Base-by-base conservation (phyloP, 495 filamentous ascomycete species). In the Lophium mytilinum region DNA sequence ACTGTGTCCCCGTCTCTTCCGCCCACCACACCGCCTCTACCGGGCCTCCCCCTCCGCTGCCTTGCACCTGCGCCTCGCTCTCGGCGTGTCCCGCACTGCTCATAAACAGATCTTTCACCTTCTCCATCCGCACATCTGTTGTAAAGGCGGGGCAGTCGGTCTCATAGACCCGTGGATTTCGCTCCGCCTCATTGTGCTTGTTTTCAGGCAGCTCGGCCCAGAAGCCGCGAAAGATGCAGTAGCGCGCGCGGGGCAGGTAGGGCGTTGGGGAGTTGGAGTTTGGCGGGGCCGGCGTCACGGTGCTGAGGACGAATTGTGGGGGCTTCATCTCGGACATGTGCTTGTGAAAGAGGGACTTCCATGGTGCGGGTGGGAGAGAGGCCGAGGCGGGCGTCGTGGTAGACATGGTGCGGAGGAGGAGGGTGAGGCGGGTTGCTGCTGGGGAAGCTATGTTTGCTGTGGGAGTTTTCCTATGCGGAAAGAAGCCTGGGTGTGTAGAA, bases 1-100 rank as follows among this genome's bases (percentile, higher is more conserved):
- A 97, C 75, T 97, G 92, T 36, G 80, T 85, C 69, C 75, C 78
- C 14, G 73, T 68, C 43, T 84, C 80, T 66, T 79, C 79, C 14
- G 84, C 68, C 92, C 92, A 98, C 69, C 87, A 97, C 11, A 89
- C 78, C 10, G 82, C 89, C 70, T 98, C 93, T 12, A 90, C 81
- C 0, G 77, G 76, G 19, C 81, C 83, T 0, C 86, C 88, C 6
- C 83, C 83, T 4, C 83, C 83, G 37, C 75, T 76, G 14, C 76
- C 81, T 42, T 72, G 67, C 15, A 58, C 68, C 55, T 74, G 76
- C 43, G 55, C 65, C 21, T 37, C 39, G n/a, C 53, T 61, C 51
- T 61, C 52, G 24, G 58, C 58, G 36, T 62, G 62, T 15, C 74
- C 73, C 6, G 65, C 60, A 18, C 68, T 68, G 19, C 67, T 73